Base-by-base conservation (phyloP, 371 early-diverging fungal genomes). In the Dichotomocladium elegans region DNA sequence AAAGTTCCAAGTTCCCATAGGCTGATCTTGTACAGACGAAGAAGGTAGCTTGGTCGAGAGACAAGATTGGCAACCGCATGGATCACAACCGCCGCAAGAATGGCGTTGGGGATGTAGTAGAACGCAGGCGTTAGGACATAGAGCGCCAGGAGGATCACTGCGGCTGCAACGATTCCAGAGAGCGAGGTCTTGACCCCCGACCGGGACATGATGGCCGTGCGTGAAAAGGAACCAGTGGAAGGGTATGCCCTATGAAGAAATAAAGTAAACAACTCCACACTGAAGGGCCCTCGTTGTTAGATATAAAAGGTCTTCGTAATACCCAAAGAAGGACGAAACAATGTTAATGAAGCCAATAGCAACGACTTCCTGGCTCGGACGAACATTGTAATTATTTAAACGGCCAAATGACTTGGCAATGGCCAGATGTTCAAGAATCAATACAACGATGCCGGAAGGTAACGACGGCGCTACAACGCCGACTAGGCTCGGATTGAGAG, bases 261-360 rank as follows among this genome's bases (percentile, higher is more conserved):
- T 27, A n/a, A 44, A 28, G 3, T 6, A 44, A 4, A 44, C 25
- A 21, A 19, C 34, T 47, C n/a, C 9, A 40, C 28, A 15, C 29
- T 41, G 30, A 21, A 52, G 30, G 12, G 52, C 43, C 21, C 12
- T 41, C 1, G 37, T 35, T 7, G 3, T 37, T 37, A 21, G 7
- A 24, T 15, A 48, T 34, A 8, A 31, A 5, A 48, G 3, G 6
- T 9, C 14, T 15, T 5, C 5, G 33, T 1, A n/a, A n/a, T 81
- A 87, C 37, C 89, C 87, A 68, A 94, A 85, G 77, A 94, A 90
- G 21, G 90, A 73, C 4, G 88, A 87, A 59, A 86, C 58, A 40
- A 90, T 63, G 69, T 96, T 96, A 28, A 88, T 82, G 21, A 89
- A 55, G 8, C 94, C 94, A 26, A 94, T 77, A 12, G 94, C 92